These are phyloP conservation scores for Iris macrosiphon DNA, from an alignment of 106 monocot species.

Conservation along the genomic window DNA sequence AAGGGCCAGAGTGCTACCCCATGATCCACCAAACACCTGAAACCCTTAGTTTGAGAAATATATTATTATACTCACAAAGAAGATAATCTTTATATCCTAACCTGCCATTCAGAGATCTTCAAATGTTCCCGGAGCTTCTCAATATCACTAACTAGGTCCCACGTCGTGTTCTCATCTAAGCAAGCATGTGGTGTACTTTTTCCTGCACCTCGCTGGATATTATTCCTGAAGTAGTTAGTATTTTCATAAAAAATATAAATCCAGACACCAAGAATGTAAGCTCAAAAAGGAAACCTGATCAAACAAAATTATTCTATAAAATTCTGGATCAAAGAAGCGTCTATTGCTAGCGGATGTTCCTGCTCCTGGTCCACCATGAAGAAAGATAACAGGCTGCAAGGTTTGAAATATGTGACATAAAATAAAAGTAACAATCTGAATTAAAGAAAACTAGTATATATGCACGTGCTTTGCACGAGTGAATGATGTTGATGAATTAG, in stretches of 20 bases:
- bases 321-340: constrained; percentile 86
- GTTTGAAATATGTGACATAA: no score
- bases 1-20: constrained; percentile 97
- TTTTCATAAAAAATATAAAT: background rate
- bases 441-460: background rate
- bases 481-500: no score
- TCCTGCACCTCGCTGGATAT: constrained; percentile 83
- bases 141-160: constrained; percentile 90
- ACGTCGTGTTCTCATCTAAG: constrained; percentile 97
- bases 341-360: constrained; percentile 82
- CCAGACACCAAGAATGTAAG: background rate
- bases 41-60: background rate
- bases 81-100: constrained; percentile 1
- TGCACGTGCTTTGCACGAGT: no score
- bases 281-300: constrained; percentile 58
- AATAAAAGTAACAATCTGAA: background rate
- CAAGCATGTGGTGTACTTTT: constrained; percentile 98
- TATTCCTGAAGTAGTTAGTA: constrained; percentile 1
- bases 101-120: constrained; percentile 97
- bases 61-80: background rate
- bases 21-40: constrained; percentile 98
- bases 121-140: constrained; percentile 88
- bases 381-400: constrained; percentile 87
- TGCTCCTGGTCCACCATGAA: constrained; percentile 98
- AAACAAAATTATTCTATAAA: constrained; percentile 91